A percentile compares a stretch with the other conserved stretches of the same genome.
phyloP scores from a whole-genome alignment of 2,329 filamentous ascomycete species.

The Botryosphaeria dothidea region DNA sequence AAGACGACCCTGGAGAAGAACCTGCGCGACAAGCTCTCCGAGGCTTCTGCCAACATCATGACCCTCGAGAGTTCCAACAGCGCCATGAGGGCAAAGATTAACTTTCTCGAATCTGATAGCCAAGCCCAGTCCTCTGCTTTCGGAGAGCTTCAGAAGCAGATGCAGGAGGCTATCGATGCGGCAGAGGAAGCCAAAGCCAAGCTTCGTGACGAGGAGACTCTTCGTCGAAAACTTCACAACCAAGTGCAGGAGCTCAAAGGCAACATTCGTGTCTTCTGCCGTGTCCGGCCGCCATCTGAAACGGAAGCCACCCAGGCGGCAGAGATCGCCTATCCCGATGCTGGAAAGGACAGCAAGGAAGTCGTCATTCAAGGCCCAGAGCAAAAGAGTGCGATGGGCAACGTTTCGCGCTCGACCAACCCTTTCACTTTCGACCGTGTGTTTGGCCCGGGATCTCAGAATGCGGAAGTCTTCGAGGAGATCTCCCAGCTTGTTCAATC shows the following conservation, averaged over 20 bases:
- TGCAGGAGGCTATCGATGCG: constrained; percentile 73
- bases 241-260: constrained; percentile 97
- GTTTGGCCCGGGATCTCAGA: constrained; percentile 75
- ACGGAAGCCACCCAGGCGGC: constrained; percentile 65
- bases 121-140: constrained; percentile 88
- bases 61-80: constrained; percentile 74
- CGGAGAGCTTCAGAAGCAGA: constrained; percentile 74
- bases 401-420: constrained; percentile 74
- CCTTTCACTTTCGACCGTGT: constrained; percentile 92
- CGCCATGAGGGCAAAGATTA: constrained; percentile 76
- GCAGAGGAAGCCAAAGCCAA: constrained; percentile 76
- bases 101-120: constrained; percentile 86
- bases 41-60: constrained; percentile 41
- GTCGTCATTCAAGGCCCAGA: constrained; percentile 82
- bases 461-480: constrained; percentile 88
- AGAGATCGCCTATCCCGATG: constrained; percentile 76
- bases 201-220: constrained; percentile 85
- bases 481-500: constrained; percentile 97
- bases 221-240: constrained; percentile 90
- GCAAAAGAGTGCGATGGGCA: constrained; percentile 78
- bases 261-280: constrained; percentile 97
- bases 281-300: constrained; percentile 75
- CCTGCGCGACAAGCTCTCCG: constrained; percentile 55
- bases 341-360: constrained; percentile 79
- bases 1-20: constrained; percentile 64